Percentiles rank a stretch among this genome's conserved stretches.
Evolutionary conservation across 306 rosid species (phyloP).

Genomic region (Dicorynia guianensis): DNA sequence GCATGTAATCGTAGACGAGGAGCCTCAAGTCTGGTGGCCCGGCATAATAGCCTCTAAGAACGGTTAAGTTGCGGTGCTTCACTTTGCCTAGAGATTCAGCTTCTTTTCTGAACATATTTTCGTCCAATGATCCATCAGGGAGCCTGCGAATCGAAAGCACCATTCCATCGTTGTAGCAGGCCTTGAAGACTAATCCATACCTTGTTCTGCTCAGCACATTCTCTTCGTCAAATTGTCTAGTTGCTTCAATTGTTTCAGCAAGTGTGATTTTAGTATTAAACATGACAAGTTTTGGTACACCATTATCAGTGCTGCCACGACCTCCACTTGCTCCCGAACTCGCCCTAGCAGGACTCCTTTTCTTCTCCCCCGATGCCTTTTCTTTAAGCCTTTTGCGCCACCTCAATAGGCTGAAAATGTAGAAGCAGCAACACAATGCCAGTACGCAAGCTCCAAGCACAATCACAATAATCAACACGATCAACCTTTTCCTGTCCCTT

Average conservation of each 20-base stretch:
- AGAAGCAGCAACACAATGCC: conserved; percentile 81
- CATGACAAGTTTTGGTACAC: conserved; percentile 91
- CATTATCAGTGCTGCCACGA: conserved; percentile 82
- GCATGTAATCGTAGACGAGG: conserved; percentile 89
- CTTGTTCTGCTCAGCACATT: conserved; percentile 91
- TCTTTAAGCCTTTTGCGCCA: conserved; percentile 86
- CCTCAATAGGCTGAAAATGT: conserved; percentile 73
- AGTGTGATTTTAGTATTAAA: conserved; percentile 87
- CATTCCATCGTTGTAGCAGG: conserved; percentile 89
- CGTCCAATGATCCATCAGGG: conserved; percentile 71
- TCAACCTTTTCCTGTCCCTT: conserved; percentile 63
- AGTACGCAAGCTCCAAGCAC: conserved; percentile 65
- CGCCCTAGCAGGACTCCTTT: conserved; percentile 78
- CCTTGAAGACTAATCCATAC: conserved; percentile 84
- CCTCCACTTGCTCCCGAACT: conserved; percentile 91
- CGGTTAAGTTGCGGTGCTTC: conserved; percentile 83
- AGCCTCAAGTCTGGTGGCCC: conserved; percentile 84
- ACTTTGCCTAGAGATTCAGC: conserved; percentile 82
- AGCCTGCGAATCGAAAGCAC: conserved; percentile 91
- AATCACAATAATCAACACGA: conserved; percentile 60
- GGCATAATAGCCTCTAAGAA: conserved; percentile 90
- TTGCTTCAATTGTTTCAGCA: conserved; percentile 88
- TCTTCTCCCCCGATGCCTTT: conserved; percentile 76
- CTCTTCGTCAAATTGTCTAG: conserved; percentile 92
- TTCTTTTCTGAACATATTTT: conserved; percentile 85